Evolutionary conservation across 1,284 basidiomycete species (phyloP), one percentile per base, ranked within the genome.

Genomic region (Moesziomyces antarcticus): DNA sequence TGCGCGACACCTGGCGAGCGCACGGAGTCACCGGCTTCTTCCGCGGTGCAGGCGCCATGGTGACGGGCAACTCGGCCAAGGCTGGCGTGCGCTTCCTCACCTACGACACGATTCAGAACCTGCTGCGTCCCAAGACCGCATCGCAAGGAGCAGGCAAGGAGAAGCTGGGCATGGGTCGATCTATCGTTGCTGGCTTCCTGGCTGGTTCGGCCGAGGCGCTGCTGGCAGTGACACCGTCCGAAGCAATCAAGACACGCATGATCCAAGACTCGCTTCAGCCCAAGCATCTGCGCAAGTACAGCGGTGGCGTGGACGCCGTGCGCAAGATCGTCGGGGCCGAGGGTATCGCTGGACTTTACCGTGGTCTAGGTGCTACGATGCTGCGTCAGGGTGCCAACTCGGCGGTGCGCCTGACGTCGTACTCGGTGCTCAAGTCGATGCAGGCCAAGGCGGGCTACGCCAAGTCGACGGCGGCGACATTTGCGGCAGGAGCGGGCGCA

Each of bases 201-300:
- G 95, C 95, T 1, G 95, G 95, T 11, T 90, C 95, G 89, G 91
- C 88, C 81, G 95, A 98, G 85, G 94, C 95, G 1, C 84, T 97
- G 22, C 89, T 97, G 57, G 95, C 94, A 0, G 95, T 97, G 5
- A 97, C 95, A 0, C 95, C 95, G 1, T 94, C 93, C 13, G 95
- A 98, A 85, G 97, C 95, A 0, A 96, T 98, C 87, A 98, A 98
- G 94, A 98, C 95, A 14, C 96, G 97, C 82, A 89, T 97, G 71
- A 95, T 98, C 64, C 94, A 95, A 81, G 95, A 97, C 79, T 90
- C 93, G 8, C 92, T 93, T 82, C 89, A 90, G 27, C 88, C 92
- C 0, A 88, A 89, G 65, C 94, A 94, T 1, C 89, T 91, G 76
- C 97, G 92, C 84, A 56, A 62, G 35, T 73, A 59, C 64, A 65